Percentiles rank a stretch among this genome's conserved stretches.
Conservation (phyloP, 1,139 yeast species). For the Sugiyamaella grinbergsii region DNA sequence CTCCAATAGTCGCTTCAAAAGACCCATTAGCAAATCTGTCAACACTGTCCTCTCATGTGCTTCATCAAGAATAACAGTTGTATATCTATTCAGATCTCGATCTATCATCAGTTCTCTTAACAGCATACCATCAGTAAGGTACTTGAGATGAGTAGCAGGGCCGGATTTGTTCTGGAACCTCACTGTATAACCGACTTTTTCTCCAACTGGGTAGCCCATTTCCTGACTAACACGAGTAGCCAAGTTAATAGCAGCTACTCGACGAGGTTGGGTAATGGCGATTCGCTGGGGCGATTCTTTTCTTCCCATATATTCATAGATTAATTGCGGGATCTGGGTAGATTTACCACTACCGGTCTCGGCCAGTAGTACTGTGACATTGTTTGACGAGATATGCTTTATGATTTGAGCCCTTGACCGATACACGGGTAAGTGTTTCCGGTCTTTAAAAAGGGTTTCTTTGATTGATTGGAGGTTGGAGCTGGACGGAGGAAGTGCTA, state of each 20-base stretch:
- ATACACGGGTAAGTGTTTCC: constrained; percentile 63
- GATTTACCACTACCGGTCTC: constrained; percentile 98
- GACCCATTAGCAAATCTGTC: constrained; percentile 88
- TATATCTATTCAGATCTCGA: constrained; percentile 60
- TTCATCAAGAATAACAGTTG: constrained; percentile 86
- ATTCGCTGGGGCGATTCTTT: constrained; percentile 54
- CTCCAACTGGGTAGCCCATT: constrained; percentile 66
- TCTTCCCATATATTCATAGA: constrained; percentile 41
- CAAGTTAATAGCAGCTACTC: constrained; percentile 95
- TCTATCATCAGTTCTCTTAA: constrained; percentile 87
- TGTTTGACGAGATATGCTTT: constrained; percentile 55
- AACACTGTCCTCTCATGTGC: constrained; percentile 96
- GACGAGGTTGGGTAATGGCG: constrained; percentile 95
- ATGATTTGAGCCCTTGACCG: constrained; percentile 68
- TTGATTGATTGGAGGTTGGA: constrained; percentile 6
- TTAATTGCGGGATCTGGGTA: constrained; percentile 87
- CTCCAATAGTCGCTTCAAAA: constrained; percentile 64
- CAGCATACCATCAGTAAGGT: constrained; percentile 96
- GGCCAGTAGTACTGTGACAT: constrained; percentile 83
- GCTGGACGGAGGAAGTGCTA: background rate
- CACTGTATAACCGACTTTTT: constrained; percentile 89
- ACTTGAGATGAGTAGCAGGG: constrained; percentile 67
- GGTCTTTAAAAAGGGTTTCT: constrained; percentile 46
- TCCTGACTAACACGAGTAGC: constrained; percentile 94
- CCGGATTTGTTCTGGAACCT: constrained; percentile 66